Evolutionary conservation across 768 basidiomycete genomes (phyloP).

Genomic region (Russula brevipes): DNA sequence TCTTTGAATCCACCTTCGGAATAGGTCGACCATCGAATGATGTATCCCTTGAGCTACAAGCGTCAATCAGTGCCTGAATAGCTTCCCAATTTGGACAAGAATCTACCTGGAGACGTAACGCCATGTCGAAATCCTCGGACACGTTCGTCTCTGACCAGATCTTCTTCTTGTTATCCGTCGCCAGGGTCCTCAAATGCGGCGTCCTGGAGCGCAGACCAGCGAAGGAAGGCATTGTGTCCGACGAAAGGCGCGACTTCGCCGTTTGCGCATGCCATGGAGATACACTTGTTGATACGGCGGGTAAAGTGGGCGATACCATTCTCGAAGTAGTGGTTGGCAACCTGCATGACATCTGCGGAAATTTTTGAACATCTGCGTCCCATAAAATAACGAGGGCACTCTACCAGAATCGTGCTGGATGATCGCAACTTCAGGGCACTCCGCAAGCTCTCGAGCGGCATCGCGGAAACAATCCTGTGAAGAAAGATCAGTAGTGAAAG

Average conservation of each 20-base stretch:
- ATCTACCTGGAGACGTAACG: constrained; percentile 49
- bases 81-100: too few relatives aligned
- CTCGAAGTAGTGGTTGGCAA: constrained; percentile 85
- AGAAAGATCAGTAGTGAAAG: background rate
- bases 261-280: constrained; percentile 74
- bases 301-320: constrained; percentile 91
- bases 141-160: constrained; percentile 82
- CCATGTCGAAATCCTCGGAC: constrained; percentile 83
- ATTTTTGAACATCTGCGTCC: background rate
- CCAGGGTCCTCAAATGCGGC: constrained; percentile 66
- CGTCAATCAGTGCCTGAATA: background rate
- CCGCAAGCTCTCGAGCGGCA: constrained; percentile 78
- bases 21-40: constrained; percentile 84
- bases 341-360: constrained; percentile 75
- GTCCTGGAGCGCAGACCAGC: constrained; percentile 87
- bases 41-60: constrained; percentile 50
- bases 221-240: constrained; percentile 84
- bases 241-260: constrained; percentile 82
- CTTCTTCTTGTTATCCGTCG: constrained; percentile 56
- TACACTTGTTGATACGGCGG: constrained; percentile 76
- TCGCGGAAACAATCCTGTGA: constrained; percentile 81
- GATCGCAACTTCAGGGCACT: constrained; percentile 80
- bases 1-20: constrained; percentile 84
- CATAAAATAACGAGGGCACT: background rate
- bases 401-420: constrained; percentile 84